Evolutionary conservation across 257 asterid species (phyloP).

Genomic region (Ballota nigra): DNA sequence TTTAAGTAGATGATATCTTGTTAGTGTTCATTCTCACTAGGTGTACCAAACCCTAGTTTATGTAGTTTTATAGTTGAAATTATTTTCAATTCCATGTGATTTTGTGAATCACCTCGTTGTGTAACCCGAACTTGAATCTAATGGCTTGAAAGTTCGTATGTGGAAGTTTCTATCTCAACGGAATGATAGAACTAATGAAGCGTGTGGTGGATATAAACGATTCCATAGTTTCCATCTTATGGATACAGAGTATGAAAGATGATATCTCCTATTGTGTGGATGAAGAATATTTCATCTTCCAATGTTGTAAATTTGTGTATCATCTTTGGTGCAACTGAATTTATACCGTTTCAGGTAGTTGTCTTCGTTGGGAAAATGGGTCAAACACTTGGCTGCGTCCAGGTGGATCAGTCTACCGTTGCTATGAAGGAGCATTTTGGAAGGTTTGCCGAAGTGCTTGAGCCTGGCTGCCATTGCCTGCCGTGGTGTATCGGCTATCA

Average conservation of each 20-base stretch:
- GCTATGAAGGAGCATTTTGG: constrained; percentile 51
- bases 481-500: constrained; percentile 51
- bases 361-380: constrained; percentile 36
- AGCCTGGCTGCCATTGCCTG: constrained; percentile 57
- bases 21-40: background rate
- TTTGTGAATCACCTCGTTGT: background rate
- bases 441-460: constrained; percentile 38
- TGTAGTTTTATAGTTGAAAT: background rate
- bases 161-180: background rate
- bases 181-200: background rate
- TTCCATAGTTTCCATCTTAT: background rate
- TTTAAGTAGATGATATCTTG: background rate
- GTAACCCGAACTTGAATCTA: background rate
- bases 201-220: background rate
- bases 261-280: background rate
- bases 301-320: background rate
- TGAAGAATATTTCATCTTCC: background rate
- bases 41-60: background rate
- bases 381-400: constrained; percentile 40
- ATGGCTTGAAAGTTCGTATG: background rate
- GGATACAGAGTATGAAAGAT: background rate
- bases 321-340: background rate
- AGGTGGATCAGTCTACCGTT: constrained; percentile 54
- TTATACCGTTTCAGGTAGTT: constrained; percentile 6
- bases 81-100: background rate